phyloP scores from a whole-genome alignment of 345 rosid genomes.

The Eutrema japonicum region DNA sequence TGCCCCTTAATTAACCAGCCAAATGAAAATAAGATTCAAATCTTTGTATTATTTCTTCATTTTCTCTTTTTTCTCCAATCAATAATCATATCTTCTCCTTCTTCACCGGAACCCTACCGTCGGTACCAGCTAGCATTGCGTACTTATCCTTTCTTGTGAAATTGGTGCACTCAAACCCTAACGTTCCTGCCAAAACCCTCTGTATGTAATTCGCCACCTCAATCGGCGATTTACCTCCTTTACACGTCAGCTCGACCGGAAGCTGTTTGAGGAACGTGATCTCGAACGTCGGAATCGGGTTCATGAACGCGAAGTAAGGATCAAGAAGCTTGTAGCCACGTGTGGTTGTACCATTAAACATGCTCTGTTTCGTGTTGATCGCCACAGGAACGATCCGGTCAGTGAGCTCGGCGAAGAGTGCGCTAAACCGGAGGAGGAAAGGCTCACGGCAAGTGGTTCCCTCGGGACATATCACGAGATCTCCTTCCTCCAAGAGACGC shows the following conservation, averaged over 20 bases:
- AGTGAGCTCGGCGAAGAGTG: slow-evolving; percentile 86
- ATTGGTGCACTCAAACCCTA: slow-evolving; percentile 91
- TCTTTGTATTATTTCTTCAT: slow-evolving; percentile 33
- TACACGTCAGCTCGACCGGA: slow-evolving; percentile 76
- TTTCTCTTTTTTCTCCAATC: slow-evolving; percentile 19
- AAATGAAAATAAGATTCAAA: slow-evolving; percentile 23
- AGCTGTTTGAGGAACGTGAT: slow-evolving; percentile 87
- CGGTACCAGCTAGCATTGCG: slow-evolving; percentile 85
- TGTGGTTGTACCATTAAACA: slow-evolving; percentile 82
- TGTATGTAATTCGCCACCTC: slow-evolving; percentile 93
- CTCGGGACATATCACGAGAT: slow-evolving; percentile 90
- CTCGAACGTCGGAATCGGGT: slow-evolving; percentile 86
- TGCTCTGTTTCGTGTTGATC: slow-evolving; percentile 72
- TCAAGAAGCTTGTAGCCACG: slow-evolving; percentile 83
- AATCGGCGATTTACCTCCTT: slow-evolving; percentile 81
- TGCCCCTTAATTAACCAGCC: slow-evolving; percentile 22
- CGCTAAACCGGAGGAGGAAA: slow-evolving; percentile 84
- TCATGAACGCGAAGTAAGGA: slow-evolving; percentile 93
- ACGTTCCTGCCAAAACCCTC: slow-evolving; percentile 77
- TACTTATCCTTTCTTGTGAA: slow-evolving; percentile 95
- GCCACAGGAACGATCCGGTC: slow-evolving; percentile 93
- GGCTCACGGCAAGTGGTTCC: slow-evolving; percentile 98
- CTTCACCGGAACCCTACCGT: slow-evolving; percentile 56
- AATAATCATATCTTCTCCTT: slow-evolving; percentile 39
- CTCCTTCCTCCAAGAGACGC: slow-evolving; percentile 81